Evolutionary conservation across 495 filamentous ascomycete species (phyloP).

Genomic region (Lasiosphaeria miniovina): DNA sequence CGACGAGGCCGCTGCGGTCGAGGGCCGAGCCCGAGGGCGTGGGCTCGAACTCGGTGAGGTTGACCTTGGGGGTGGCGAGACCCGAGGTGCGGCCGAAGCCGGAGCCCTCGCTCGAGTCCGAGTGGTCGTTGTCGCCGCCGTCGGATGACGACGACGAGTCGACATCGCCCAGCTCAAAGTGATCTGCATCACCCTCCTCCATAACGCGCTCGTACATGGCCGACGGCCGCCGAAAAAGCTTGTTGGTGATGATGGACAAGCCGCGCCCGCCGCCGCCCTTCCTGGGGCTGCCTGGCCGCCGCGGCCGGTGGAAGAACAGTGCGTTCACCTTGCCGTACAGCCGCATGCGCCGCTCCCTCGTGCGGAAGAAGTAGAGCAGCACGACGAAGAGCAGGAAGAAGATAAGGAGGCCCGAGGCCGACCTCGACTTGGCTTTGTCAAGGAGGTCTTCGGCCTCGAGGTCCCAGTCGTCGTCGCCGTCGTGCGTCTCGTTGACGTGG

Average conservation of each 20-base stretch:
- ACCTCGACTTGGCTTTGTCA: conserved; percentile 61
- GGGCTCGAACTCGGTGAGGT: conserved; percentile 58
- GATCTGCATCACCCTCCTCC: conserved; percentile 66
- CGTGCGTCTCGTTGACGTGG: conserved; percentile 30
- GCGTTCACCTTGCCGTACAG: conserved; percentile 58
- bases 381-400: conserved; percentile 63
- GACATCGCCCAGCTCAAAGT: conserved; percentile 68
- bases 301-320: conserved; percentile 46
- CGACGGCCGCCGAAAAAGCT: conserved; percentile 51
- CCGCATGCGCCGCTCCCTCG: conserved; percentile 66
- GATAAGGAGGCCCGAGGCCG: conserved; percentile 74
- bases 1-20: conserved; percentile 70
- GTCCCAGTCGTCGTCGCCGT: conserved; percentile 62
- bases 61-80: conserved; percentile 63
- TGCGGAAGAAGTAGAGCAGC: conserved; percentile 54
- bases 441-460: conserved; percentile 60
- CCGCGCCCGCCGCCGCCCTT: conserved; percentile 50
- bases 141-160: conserved; percentile 39
- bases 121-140: conserved; percentile 51
- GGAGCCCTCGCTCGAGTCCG: conserved; percentile 50
- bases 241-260: conserved; percentile 52
- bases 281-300: conserved; percentile 43
- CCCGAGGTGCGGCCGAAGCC: conserved; percentile 56
- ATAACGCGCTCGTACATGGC: conserved; percentile 77
- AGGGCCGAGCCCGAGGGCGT: conserved; percentile 53